Conservation (phyloP, 345 rosid species). For the Eucalyptus shirleyi region DNA sequence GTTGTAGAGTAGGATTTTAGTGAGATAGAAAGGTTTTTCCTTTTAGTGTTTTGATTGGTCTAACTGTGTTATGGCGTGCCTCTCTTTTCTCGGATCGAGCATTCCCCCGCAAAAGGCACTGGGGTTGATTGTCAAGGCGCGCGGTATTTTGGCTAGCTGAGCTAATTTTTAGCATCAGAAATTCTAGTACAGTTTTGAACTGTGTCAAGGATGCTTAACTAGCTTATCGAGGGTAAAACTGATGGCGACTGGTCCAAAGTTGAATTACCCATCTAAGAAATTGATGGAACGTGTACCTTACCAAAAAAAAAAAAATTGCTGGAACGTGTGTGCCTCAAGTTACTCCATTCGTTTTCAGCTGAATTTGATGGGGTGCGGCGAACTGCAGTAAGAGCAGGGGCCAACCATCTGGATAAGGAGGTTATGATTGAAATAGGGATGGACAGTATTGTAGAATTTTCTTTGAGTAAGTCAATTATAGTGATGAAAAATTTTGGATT, state of each 20-base stretch:
- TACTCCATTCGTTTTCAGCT: neutral
- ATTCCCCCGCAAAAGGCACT: neutral
- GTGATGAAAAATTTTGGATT: neutral
- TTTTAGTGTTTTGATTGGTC: neutral
- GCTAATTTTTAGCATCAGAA: neutral
- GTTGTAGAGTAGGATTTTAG: neutral
- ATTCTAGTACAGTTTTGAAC: neutral
- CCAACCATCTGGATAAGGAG: neutral
- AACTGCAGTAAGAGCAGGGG: neutral
- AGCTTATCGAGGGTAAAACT: neutral
- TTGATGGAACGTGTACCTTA: neutral
- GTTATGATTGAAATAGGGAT: neutral
- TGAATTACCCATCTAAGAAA: neutral
- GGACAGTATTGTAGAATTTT: neutral
- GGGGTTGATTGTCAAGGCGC: neutral
- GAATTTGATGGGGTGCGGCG: neutral
- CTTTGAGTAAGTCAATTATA: neutral
- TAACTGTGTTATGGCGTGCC: neutral
- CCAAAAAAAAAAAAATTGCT: neutral
- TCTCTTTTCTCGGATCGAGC: neutral
- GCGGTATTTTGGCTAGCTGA: neutral
- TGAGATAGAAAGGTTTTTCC: neutral
- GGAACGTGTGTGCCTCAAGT: neutral
- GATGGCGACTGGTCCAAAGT: neutral
- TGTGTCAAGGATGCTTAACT: neutral